Conservation (phyloP, 345 rosid species). For the Xanthoceras sorbifolium region DNA sequence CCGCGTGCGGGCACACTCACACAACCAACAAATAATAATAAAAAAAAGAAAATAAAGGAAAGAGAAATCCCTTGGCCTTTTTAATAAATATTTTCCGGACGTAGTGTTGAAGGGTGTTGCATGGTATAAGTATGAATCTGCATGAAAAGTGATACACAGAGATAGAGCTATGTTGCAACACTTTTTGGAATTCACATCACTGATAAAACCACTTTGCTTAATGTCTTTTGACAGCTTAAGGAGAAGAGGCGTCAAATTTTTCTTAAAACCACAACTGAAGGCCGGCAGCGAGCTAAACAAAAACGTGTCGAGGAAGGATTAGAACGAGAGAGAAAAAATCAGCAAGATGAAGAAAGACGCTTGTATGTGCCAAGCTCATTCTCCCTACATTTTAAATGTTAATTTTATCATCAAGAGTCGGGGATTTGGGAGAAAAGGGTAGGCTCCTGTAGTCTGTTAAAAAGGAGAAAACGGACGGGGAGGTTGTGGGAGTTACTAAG, state of each 20-base stretch:
- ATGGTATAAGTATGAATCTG: background rate
- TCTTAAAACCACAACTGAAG: conserved; percentile 87
- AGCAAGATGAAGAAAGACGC: conserved; percentile 79
- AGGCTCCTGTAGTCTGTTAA: too few relatives aligned
- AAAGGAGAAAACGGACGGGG: conserved; percentile 1
- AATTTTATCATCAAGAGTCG: background rate
- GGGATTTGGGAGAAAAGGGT: background rate
- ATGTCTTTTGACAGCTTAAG: conserved; percentile 58
- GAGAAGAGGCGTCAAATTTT: conserved; percentile 84
- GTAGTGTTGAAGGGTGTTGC: conserved; percentile 8
- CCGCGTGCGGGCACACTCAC: too few relatives aligned
- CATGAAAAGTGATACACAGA: background rate
- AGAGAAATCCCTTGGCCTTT: background rate
- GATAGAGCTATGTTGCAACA: background rate
- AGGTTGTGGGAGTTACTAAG: background rate
- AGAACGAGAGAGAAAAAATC: conserved; percentile 76
- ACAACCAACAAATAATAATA: background rate
- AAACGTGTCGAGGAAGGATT: conserved; percentile 79
- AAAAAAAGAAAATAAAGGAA: background rate
- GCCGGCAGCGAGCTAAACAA: conserved; percentile 89
- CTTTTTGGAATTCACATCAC: background rate
- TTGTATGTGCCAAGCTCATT: conserved; percentile 55
- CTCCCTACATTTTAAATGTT: background rate
- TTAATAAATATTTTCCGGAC: background rate
- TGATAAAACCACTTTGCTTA: conserved; percentile 3